Percentiles rank a stretch among this genome's conserved stretches.
Conservation (phyloP, 441 rosid species). For the Capsella rubella region DNA sequence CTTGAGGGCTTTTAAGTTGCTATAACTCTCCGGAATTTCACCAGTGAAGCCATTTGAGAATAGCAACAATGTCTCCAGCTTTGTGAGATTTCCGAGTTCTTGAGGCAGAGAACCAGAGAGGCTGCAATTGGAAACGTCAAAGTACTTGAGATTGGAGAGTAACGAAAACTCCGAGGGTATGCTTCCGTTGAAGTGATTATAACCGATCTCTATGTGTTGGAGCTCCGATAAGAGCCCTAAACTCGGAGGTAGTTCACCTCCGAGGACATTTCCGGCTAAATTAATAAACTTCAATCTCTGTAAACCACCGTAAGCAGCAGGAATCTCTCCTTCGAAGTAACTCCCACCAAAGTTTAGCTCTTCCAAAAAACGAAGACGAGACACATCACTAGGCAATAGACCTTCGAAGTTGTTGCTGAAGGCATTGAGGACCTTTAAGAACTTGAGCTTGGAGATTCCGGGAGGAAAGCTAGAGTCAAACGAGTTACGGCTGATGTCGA, state of each 20-base stretch:
- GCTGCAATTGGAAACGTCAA: constrained; percentile 67
- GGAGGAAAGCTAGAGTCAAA: constrained; percentile 78
- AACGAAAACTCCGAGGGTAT: constrained; percentile 63
- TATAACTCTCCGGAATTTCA: constrained; percentile 67
- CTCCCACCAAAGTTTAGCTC: constrained; percentile 91
- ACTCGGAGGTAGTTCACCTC: constrained; percentile 68
- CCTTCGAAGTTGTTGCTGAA: constrained; percentile 86
- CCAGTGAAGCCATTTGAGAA: constrained; percentile 66
- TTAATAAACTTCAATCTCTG: constrained; percentile 59
- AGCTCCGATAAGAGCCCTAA: constrained; percentile 67
- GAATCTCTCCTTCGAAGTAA: constrained; percentile 84
- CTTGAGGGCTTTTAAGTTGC: constrained; percentile 56
- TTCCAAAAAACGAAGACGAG: constrained; percentile 66
- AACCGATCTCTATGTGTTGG: constrained; percentile 82
- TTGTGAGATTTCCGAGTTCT: constrained; percentile 66
- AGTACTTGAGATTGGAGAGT: constrained; percentile 64
- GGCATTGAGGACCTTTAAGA: constrained; percentile 66
- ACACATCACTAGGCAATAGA: constrained; percentile 61
- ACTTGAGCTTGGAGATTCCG: constrained; percentile 78
- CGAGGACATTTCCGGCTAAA: constrained; percentile 72
- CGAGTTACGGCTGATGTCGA: constrained; percentile 85
- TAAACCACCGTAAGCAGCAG: constrained; percentile 63
- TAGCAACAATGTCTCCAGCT: constrained; percentile 61
- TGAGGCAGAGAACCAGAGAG: constrained; percentile 71
- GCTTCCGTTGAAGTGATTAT: constrained; percentile 63